These are phyloP conservation scores for Zymoseptoria pseudotritici DNA, from an alignment of 2,329 filamentous ascomycete genomes.

Conservation along the genomic window DNA sequence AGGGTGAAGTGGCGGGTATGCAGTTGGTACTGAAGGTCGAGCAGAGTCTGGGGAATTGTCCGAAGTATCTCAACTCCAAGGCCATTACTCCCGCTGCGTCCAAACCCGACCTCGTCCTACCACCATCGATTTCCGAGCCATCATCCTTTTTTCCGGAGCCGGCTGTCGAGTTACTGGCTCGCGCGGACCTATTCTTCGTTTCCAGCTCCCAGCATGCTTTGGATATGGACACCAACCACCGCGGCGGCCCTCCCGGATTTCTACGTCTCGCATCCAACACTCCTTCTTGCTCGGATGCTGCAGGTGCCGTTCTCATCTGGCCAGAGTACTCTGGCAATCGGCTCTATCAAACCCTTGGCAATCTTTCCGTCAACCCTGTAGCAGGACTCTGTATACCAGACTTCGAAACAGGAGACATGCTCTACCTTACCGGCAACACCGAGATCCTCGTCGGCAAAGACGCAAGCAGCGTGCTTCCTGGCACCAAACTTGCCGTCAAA, in stretches of 20 bases:
- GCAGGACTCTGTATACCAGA: constrained; percentile 68
- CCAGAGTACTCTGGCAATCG: constrained; percentile 82
- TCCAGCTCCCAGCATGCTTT: constrained; percentile 54
- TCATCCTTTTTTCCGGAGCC: too few relatives aligned
- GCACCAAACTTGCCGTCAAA: constrained; percentile 64
- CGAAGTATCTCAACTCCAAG: constrained; percentile 79
- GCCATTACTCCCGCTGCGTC: too few relatives aligned
- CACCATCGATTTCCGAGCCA: too few relatives aligned
- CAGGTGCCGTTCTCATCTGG: constrained; percentile 54
- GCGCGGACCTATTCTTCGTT: constrained; percentile 71
- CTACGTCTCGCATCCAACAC: constrained; percentile 58
- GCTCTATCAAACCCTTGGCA: constrained; percentile 76
- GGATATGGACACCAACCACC: constrained; percentile 78
- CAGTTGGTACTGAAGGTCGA: constrained; percentile 62
- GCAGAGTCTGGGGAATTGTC: constrained; percentile 71
- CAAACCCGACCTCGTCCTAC: too few relatives aligned
- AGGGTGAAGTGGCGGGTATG: constrained; percentile 31
- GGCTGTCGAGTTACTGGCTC: too few relatives aligned
- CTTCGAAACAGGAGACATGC: constrained; percentile 62
- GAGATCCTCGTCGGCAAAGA: constrained; percentile 58
- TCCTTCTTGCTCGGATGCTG: constrained; percentile 18
- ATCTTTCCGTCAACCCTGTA: constrained; percentile 58
- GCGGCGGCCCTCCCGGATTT: constrained; percentile 69
- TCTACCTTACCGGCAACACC: constrained; percentile 66
- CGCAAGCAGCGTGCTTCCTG: constrained; percentile 57